Evolutionary conservation across 2,329 filamentous ascomycete species (phyloP).

Genomic region (Xylogone sp.): DNA sequence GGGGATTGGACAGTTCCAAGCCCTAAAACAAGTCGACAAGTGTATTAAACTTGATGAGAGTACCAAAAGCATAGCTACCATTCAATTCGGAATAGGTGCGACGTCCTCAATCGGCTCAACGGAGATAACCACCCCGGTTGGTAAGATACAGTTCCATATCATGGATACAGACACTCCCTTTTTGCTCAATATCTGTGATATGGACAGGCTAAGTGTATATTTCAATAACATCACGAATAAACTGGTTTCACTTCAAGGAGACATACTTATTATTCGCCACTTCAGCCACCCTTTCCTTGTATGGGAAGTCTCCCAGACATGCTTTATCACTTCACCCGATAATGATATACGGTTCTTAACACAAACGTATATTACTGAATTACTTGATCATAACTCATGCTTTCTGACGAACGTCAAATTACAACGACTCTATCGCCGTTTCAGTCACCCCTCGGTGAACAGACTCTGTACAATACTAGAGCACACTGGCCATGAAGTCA

Average conservation of each 20-base stretch:
- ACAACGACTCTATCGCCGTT: not conserved
- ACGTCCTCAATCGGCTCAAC: not conserved
- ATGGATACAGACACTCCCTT: slow-evolving; percentile 3
- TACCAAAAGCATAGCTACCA: not conserved
- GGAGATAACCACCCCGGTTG: not conserved
- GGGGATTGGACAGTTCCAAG: not conserved
- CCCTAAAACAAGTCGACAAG: slow-evolving; percentile 3
- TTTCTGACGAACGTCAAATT: not conserved
- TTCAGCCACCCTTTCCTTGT: slow-evolving; percentile 2
- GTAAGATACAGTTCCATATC: slow-evolving; percentile 4
- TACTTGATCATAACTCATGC: not conserved
- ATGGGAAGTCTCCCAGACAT: slow-evolving; percentile 1
- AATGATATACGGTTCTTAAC: too few species aligned
- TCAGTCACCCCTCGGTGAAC: not conserved
- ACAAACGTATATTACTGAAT: not conserved
- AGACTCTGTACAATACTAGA: not conserved
- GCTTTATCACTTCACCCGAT: too few species aligned
- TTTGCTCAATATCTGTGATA: slow-evolving; percentile 4
- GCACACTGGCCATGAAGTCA: not conserved
- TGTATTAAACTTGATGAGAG: not conserved
- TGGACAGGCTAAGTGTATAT: slow-evolving; percentile 4
- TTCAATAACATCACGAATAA: slow-evolving; percentile 5
- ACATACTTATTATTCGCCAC: not conserved
- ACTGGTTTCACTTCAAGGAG: not conserved
- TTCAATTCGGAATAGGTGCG: slow-evolving; percentile 5